These are phyloP conservation scores for Metschnikowia continentalis DNA, from an alignment of 805 yeast species.

Conservation along the genomic window DNA sequence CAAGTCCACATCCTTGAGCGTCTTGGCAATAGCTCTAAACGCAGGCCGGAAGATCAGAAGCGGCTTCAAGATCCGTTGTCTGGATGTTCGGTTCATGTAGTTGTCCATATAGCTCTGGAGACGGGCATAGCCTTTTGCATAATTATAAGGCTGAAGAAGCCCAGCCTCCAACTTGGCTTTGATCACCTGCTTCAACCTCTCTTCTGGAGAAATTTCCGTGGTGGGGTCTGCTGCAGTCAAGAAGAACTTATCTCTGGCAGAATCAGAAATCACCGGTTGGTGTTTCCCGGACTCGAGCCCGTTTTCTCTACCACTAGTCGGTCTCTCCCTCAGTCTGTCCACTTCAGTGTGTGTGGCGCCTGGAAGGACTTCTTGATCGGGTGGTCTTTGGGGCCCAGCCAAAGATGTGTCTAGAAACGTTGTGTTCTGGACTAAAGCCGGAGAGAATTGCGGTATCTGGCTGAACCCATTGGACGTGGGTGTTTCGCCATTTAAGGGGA, in stretches of 20 bases:
- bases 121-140: slow-evolving; percentile 89
- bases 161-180: slow-evolving; percentile 95
- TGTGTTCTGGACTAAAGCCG: slow-evolving; percentile 12
- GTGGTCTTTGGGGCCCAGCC: background rate
- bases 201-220: slow-evolving; percentile 90
- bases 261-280: slow-evolving; percentile 53
- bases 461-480: slow-evolving; percentile 9
- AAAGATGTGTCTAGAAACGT: slow-evolving; percentile 6
- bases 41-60: slow-evolving; percentile 85
- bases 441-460: slow-evolving; percentile 28
- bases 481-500: slow-evolving; percentile 11
- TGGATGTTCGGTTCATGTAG: slow-evolving; percentile 78
- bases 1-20: slow-evolving; percentile 84
- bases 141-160: slow-evolving; percentile 83
- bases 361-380: slow-evolving; percentile 15
- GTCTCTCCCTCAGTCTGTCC: background rate
- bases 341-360: background rate
- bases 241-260: slow-evolving; percentile 90
- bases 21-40: slow-evolving; percentile 85
- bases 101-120: slow-evolving; percentile 88
- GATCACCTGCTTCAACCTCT: slow-evolving; percentile 85
- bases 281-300: slow-evolving; percentile 11
- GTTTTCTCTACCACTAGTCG: background rate
- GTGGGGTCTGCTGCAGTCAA: slow-evolving; percentile 97
- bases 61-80: slow-evolving; percentile 83